These are phyloP conservation scores for Fusarium sp. DNA, from an alignment of 2,329 filamentous ascomycete genomes.

Conservation along the genomic window DNA sequence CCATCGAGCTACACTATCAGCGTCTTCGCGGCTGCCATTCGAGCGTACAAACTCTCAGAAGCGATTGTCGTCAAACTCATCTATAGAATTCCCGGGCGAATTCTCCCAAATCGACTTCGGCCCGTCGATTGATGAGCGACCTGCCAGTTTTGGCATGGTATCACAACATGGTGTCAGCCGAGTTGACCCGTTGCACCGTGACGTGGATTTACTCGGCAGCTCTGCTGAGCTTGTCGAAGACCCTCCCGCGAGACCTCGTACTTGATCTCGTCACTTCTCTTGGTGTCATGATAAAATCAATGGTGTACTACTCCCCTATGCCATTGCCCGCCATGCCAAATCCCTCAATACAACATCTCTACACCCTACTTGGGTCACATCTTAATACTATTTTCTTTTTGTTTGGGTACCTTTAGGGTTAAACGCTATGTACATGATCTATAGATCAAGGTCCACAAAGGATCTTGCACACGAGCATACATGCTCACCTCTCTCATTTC, in stretches of 20 bases:
- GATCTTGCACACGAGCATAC: constrained; percentile 29
- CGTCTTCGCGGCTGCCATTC: constrained; percentile 61
- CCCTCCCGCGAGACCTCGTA: constrained; percentile 39
- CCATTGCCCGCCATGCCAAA: not conserved
- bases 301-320: not conserved
- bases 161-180: constrained; percentile 67
- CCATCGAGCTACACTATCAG: constrained; percentile 41
- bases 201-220: constrained; percentile 62
- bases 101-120: constrained; percentile 56
- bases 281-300: not conserved
- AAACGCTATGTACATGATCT: constrained; percentile 40
- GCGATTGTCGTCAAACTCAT: constrained; percentile 63
- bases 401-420: constrained; percentile 2
- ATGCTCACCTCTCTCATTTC: constrained; percentile 16
- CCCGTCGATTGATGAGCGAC: constrained; percentile 57
- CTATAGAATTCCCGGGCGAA: constrained; percentile 60
- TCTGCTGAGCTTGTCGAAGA: constrained; percentile 68
- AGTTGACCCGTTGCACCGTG: constrained; percentile 60
- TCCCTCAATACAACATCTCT: not conserved
- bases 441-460: constrained; percentile 39
- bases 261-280: constrained; percentile 21
- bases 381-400: constrained; percentile 34
- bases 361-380: constrained; percentile 12
- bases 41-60: constrained; percentile 66
- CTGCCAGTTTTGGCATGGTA: constrained; percentile 67